phyloP scores from a whole-genome alignment of 257 asterid genomes.

The Penstemon barbatus region DNA sequence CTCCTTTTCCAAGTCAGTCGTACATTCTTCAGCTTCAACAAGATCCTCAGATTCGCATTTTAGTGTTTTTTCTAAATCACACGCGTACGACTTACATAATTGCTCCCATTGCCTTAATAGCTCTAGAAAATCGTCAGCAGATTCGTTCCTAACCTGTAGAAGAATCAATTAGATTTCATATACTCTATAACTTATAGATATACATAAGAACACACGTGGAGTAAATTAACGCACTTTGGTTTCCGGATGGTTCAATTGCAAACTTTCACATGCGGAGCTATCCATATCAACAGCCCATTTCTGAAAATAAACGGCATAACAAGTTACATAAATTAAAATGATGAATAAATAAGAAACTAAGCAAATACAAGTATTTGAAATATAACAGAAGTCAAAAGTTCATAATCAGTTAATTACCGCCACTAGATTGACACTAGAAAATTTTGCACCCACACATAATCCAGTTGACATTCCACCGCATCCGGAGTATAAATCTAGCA shows the following conservation, averaged over 20 bases:
- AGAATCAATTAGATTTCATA: slow-evolving; percentile 18
- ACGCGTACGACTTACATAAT: slow-evolving; percentile 50
- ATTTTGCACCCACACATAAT: slow-evolving; percentile 77
- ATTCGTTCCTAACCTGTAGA: slow-evolving; percentile 76
- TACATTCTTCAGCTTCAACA: slow-evolving; percentile 34
- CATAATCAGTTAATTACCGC: slow-evolving; percentile 45
- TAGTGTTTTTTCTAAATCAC: slow-evolving; percentile 40
- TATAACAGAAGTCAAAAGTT: slow-evolving; percentile 14
- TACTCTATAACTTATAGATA: slow-evolving; percentile 1
- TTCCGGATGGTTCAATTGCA: slow-evolving; percentile 87
- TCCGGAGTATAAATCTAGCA: slow-evolving; percentile 80
- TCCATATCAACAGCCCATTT: slow-evolving; percentile 89
- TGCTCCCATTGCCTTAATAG: slow-evolving; percentile 74
- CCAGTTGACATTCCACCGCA: slow-evolving; percentile 99
- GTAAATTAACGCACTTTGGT: slow-evolving; percentile 49
- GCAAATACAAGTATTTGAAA: not conserved
- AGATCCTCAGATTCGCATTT: slow-evolving; percentile 34
- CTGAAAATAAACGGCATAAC: slow-evolving; percentile 37
- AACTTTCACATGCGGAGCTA: slow-evolving; percentile 77
- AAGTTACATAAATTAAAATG: not conserved
- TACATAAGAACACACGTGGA: slow-evolving; percentile 5
- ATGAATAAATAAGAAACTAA: slow-evolving; percentile 2
- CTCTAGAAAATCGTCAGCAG: slow-evolving; percentile 75
- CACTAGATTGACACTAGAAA: slow-evolving; percentile 59
- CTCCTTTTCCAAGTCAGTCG: slow-evolving; percentile 30